These are phyloP conservation scores for Plantago major DNA, from an alignment of 257 asterid genomes.

Conservation along the genomic window DNA sequence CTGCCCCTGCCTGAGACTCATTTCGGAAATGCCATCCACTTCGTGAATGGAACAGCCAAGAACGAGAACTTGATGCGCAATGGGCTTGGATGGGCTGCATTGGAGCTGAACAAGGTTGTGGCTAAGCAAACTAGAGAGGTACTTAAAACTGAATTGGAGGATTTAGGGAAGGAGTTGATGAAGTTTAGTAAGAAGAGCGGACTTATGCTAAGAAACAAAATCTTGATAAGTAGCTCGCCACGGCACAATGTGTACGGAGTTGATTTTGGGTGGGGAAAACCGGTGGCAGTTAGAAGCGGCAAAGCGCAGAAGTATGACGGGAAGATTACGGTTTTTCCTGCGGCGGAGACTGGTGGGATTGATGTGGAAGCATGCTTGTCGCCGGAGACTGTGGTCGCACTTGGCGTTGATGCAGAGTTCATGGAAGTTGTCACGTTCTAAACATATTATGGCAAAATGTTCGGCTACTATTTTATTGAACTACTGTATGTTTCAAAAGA, in stretches of 20 bases:
- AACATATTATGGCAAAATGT: not conserved
- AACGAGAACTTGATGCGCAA: not conserved
- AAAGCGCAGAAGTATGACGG: constrained; percentile 33
- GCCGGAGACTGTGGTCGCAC: constrained; percentile 24
- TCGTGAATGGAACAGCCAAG: not conserved
- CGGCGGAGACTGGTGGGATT: constrained; percentile 32
- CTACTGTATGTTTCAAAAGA: no score
- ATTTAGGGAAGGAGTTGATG: constrained; percentile 17
- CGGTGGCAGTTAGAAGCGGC: constrained; percentile 42
- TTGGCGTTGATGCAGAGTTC: constrained; percentile 35
- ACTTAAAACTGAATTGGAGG: not conserved
- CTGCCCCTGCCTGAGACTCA: constrained; percentile 29
- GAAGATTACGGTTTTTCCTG: constrained; percentile 32
- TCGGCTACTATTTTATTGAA: not conserved
- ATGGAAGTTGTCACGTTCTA: constrained; percentile 22
- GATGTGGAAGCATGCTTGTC: constrained; percentile 41
- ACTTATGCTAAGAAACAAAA: not conserved
- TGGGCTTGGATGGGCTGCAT: constrained; percentile 28
- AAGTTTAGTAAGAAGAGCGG: not conserved
- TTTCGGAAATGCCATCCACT: constrained; percentile 31
- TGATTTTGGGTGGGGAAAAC: constrained; percentile 58
- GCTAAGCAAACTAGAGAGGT: constrained; percentile 21
- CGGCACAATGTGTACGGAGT: constrained; percentile 38
- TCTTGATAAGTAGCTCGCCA: constrained; percentile 41
- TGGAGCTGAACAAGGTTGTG: constrained; percentile 24